Evolutionary conservation across 129 eudicot species (phyloP), one percentile per base, ranked within the genome.

Genomic region (Calendula officinalis): DNA sequence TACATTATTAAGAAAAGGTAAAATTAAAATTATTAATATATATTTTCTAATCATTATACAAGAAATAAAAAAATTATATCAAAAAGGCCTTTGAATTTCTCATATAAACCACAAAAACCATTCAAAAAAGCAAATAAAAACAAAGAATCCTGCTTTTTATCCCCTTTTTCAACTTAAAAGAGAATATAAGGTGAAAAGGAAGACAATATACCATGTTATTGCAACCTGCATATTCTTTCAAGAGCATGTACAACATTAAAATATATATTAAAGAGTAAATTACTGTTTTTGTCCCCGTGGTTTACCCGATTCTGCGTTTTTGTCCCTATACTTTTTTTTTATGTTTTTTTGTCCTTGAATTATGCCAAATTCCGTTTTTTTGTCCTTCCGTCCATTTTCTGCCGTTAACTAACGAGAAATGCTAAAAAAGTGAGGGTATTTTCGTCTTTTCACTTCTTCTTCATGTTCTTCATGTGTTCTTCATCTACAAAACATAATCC

Each of bases 171-270:
- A 14, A 5, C 36, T 7, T 58, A 4, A 3, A 62, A 12, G 12
- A 33, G 13, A 5, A 7, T 30, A 35, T 42, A 1, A 69, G 49
- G 39, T 4, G 35, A 70, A 4, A 50, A 36, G 57, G 15, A 59
- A 46, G 33, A 58, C 15, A 48, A 16, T n/a, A 53, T 22, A 72
- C 17, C 54, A 72, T 51, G 76, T 15, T 61, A 71, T 71, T 61
- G 43, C 44, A 48, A 52, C 45, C 68, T 60, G 68, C 68, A 49
- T 49, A 49, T 51, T 50, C 39, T 68, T 60, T 71, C 56, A 61
- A 61, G 46, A 71, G 30, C 27, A 61, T 52, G 63, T 71, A 71
- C 76, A 71, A 38, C 5, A 57, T 6, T 58, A 58, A 48, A 49
- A 68, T 56, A 45, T 39, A 43, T 44, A 8, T n/a, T n/a, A n/a